Evolutionary conservation across 345 rosid genomes (phyloP).

Genomic region (Xanthoceras sorbifolium): DNA sequence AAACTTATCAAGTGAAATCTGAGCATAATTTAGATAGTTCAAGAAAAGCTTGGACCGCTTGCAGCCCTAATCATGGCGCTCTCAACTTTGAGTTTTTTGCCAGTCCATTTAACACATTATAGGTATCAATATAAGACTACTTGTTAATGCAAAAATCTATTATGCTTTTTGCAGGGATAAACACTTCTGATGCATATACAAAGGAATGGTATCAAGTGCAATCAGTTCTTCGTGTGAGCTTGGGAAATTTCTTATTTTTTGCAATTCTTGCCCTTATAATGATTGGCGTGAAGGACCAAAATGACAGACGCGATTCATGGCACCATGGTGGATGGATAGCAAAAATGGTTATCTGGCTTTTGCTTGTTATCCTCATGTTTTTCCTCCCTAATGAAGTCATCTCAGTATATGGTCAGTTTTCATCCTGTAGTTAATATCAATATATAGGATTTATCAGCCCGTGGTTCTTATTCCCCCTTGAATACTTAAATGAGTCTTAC

Average conservation of each 20-base stretch:
- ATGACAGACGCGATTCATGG: conserved; percentile 87
- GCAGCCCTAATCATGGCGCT: too few relatives aligned
- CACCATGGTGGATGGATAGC: conserved; percentile 94
- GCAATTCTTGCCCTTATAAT: conserved; percentile 69
- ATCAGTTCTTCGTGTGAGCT: conserved; percentile 95
- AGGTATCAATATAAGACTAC: not conserved
- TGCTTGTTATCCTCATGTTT: conserved; percentile 87
- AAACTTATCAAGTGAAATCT: not conserved
- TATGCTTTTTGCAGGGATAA: conserved; percentile 65
- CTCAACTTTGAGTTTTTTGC: too few relatives aligned
- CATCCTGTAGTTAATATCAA: conserved; percentile 6
- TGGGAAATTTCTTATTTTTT: conserved; percentile 88
- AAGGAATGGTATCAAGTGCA: conserved; percentile 88
- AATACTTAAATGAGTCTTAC: not conserved
- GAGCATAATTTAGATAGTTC: too few relatives aligned
- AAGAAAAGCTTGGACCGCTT: too few relatives aligned
- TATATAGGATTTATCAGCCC: not conserved
- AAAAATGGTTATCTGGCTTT: conserved; percentile 85
- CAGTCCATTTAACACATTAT: not conserved
- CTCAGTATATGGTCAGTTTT: conserved; percentile 69
- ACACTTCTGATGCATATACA: conserved; percentile 54
- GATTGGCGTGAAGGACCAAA: conserved; percentile 95
- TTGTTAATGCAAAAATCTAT: not conserved
- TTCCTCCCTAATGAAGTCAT: conserved; percentile 73
- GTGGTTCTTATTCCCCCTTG: not conserved